Conservation (phyloP, 345 rosid species). For the Heritiera fomes region DNA sequence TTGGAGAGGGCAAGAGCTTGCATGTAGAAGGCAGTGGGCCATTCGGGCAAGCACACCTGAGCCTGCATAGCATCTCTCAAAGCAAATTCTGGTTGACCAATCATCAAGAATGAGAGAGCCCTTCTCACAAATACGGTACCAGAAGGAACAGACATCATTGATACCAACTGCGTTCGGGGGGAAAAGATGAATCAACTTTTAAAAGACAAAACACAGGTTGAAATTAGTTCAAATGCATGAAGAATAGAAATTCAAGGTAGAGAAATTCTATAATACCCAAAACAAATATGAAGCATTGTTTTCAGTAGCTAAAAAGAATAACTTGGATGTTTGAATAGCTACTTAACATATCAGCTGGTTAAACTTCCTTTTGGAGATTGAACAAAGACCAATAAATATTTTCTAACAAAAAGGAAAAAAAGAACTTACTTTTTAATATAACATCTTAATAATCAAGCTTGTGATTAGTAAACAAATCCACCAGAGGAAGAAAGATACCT, state of each 20-base stretch:
- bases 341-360: neutral
- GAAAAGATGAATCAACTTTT: neutral
- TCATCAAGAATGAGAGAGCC: slow-evolving; percentile 76
- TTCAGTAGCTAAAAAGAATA: neutral
- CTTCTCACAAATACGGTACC: slow-evolving; percentile 78
- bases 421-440: neutral
- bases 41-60: slow-evolving; percentile 89
- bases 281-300: neutral
- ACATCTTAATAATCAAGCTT: neutral
- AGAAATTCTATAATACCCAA: neutral
- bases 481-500: slow-evolving; percentile 43
- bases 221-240: neutral
- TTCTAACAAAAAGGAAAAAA: neutral
- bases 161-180: slow-evolving; percentile 53
- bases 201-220: neutral
- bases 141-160: slow-evolving; percentile 83
- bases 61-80: slow-evolving; percentile 99
- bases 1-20: slow-evolving; percentile 95
- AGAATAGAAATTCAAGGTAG: neutral
- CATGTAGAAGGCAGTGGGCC: slow-evolving; percentile 97
- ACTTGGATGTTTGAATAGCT: neutral
- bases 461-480: neutral
- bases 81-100: slow-evolving; percentile 82
- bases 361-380: neutral
- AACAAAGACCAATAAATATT: neutral